Percentiles rank a stretch among this genome's conserved stretches.
phyloP scores from a whole-genome alignment of 2,329 filamentous ascomycete genomes.

The Botrytis sinoallii region DNA sequence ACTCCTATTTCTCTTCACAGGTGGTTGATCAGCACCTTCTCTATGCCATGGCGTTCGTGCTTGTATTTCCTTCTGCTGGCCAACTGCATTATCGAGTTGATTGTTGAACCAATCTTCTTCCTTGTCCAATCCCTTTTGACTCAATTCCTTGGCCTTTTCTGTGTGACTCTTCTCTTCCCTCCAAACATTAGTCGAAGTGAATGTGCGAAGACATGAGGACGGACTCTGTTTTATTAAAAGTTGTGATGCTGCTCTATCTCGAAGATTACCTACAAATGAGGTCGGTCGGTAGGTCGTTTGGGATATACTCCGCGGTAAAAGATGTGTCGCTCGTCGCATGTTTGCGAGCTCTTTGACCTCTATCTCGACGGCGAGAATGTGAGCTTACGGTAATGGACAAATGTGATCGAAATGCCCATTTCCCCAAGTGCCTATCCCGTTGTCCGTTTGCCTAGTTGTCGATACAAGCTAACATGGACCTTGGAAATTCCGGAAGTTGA shows the following conservation, averaged over 20 bases:
- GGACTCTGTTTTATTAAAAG: not conserved
- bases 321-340: constrained; percentile 15
- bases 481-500: not conserved
- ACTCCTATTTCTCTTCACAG: constrained; percentile 46
- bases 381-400: not conserved
- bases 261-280: not conserved
- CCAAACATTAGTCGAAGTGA: not conserved
- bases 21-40: constrained; percentile 56
- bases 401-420: not conserved
- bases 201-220: not conserved
- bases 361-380: not conserved
- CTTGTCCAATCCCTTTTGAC: constrained; percentile 33
- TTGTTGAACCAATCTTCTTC: constrained; percentile 40
- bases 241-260: constrained; percentile 8
- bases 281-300: not conserved
- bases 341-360: not conserved
- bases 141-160: constrained; percentile 25
- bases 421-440: not conserved
- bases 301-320: constrained; percentile 12
- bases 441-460: not conserved
- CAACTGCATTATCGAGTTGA: constrained; percentile 39
- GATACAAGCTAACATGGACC: not conserved
- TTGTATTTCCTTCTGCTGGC: constrained; percentile 52
- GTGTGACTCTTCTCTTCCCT: constrained; percentile 18
- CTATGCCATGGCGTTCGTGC: constrained; percentile 64